Base-by-base conservation (phyloP, 176 grass and related monocot genomes). In the Typha latifolia region DNA sequence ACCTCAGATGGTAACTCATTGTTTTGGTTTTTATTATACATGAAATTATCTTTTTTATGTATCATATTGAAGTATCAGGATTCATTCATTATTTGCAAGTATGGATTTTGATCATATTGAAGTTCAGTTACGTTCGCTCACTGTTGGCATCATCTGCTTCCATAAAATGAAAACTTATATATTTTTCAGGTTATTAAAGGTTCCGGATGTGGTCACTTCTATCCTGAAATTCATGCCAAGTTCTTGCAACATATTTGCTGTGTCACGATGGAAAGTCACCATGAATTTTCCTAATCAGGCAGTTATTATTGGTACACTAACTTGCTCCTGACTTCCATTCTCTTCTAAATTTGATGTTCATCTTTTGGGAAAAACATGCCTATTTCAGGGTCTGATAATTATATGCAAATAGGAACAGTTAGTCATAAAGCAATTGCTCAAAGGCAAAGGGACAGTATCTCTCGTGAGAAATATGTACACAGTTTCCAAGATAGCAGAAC, bases 181-280 rank as follows among this genome's bases (percentile, higher is more conserved):
- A 47, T 7, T 74, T 92, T 76, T 76, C 84, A 99, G 94, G 73
- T 78, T 93, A 68, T 61, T 90, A 64, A 75, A 76, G 49, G 62
- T 74, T 22, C 70, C 37, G 68, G 83, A 99, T 76, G 73, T 90
- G 64, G 72, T 86, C 61, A 49, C 63, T 67, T 64, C 51, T 61
- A 61, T 87, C 16, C 62, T 93, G 77, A 82, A 84, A 84, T 64
- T 66, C 61, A 77, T 79, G 29, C 82, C 85, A 48, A 76, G 52
- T 81, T 80, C 66, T 51, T 93, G 89, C 79, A 90, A 85, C 74
- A 70, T 99, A 81, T 84, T 90, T 72, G 62, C 83, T 27, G 94
- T 99, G 67, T 89, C 89, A 34, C 66, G 76, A 20, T 49, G n/a
- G 24, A 79, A 50, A 55, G 70, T 99, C 48, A 63, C 67, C 48